phyloP scores from a whole-genome alignment of 306 rosid genomes.

The Fagus sylvatica region DNA sequence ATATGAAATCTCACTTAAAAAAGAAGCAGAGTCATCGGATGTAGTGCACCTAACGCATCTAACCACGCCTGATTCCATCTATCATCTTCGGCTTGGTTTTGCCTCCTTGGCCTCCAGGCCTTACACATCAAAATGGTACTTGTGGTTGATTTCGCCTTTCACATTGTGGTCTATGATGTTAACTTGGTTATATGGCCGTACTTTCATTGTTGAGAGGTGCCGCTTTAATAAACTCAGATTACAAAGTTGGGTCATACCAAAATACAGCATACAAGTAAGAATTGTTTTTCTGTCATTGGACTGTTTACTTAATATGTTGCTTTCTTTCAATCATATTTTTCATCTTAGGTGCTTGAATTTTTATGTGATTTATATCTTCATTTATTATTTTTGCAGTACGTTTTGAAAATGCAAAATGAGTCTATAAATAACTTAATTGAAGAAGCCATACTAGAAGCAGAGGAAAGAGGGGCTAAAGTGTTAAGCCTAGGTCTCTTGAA shows the following conservation, averaged over 20 bases:
- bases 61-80: constrained; percentile 40
- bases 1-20: constrained; percentile 20
- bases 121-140: constrained; percentile 29
- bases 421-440: not conserved
- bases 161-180: constrained; percentile 31
- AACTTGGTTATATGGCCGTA: constrained; percentile 29
- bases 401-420: not conserved
- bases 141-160: constrained; percentile 39
- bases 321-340: not conserved
- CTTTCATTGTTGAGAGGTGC: constrained; percentile 35
- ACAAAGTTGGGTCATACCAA: constrained; percentile 49
- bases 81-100: constrained; percentile 37
- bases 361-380: not conserved
- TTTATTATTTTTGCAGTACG: not conserved
- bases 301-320: not conserved
- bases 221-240: constrained; percentile 23
- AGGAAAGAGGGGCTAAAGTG: not conserved
- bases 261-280: constrained; percentile 27
- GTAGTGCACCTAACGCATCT: constrained; percentile 43
- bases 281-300: not conserved
- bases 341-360: no score
- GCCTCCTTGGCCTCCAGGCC: constrained; percentile 39
- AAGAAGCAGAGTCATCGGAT: constrained; percentile 29
- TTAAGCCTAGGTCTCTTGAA: constrained; percentile 6
- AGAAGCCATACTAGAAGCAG: not conserved